These are phyloP conservation scores for Leccinum subrobustum DNA, from an alignment of 1,284 basidiomycete species.

Conservation along the genomic window DNA sequence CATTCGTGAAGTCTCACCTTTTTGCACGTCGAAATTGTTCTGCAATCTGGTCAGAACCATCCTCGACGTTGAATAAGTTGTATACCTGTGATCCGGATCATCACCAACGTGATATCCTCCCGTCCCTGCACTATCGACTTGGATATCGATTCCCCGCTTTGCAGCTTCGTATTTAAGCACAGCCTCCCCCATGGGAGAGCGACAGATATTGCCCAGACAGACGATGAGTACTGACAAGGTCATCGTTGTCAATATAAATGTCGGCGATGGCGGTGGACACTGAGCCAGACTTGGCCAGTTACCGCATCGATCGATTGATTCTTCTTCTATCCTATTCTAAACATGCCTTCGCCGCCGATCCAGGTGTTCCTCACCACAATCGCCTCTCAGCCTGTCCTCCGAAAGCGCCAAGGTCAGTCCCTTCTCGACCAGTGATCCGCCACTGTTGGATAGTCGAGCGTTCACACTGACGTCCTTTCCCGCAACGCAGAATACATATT, in stretches of 20 bases:
- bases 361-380: slow-evolving; percentile 83
- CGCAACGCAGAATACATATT: slow-evolving; percentile 63
- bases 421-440: background rate
- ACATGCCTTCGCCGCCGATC: slow-evolving; percentile 75
- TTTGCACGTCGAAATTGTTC: slow-evolving; percentile 59
- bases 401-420: slow-evolving; percentile 65
- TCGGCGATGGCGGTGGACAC: background rate
- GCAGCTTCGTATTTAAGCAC: slow-evolving; percentile 56
- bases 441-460: background rate
- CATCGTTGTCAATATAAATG: slow-evolving; percentile 20
- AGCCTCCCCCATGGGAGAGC: slow-evolving; percentile 80
- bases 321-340: background rate
- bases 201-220: slow-evolving; percentile 78
- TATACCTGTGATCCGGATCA: slow-evolving; percentile 69
- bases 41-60: slow-evolving; percentile 26
- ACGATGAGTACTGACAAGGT: slow-evolving; percentile 59
- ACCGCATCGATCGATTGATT: slow-evolving; percentile 1
- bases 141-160: slow-evolving; percentile 60
- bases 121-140: slow-evolving; percentile 73
- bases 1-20: slow-evolving; percentile 42
- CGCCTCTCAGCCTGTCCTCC: slow-evolving; percentile 70
- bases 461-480: background rate
- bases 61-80: slow-evolving; percentile 2
- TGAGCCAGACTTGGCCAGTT: background rate
- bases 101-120: slow-evolving; percentile 71